These are phyloP conservation scores for Cutaneotrichosporon sp. DNA, from an alignment of 1,284 basidiomycete genomes.

Conservation along the genomic window DNA sequence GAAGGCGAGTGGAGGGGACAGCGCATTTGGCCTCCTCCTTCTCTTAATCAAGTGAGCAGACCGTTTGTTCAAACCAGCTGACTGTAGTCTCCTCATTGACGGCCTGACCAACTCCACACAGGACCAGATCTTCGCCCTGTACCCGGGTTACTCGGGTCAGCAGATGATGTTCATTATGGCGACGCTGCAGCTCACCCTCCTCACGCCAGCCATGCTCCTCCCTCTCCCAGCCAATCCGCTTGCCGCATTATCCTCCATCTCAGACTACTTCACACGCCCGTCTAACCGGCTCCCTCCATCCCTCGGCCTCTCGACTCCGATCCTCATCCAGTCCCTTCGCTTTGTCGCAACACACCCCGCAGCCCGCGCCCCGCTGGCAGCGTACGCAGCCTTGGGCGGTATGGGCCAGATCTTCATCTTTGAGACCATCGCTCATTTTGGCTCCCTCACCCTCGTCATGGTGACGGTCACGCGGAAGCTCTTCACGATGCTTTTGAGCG, in stretches of 20 bases:
- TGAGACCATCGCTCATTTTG: constrained; percentile 94
- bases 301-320: constrained; percentile 55
- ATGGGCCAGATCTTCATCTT: constrained; percentile 97
- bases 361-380: constrained; percentile 68
- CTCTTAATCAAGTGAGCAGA: constrained; percentile 41
- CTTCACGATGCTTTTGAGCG: constrained; percentile 95
- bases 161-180: constrained; percentile 98
- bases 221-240: constrained; percentile 32
- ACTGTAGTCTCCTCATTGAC: constrained; percentile 76
- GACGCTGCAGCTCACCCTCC: constrained; percentile 62
- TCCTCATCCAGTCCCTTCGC: constrained; percentile 63
- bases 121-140: constrained; percentile 79
- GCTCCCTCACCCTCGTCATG: constrained; percentile 85
- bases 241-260: constrained; percentile 54
- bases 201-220: constrained; percentile 60
- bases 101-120: constrained; percentile 97
- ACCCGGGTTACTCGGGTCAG: constrained; percentile 59
- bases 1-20: constrained; percentile 39
- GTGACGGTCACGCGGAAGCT: constrained; percentile 96
- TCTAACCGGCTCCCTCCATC: constrained; percentile 38
- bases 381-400: constrained; percentile 86
- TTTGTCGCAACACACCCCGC: constrained; percentile 78
- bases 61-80: background rate
- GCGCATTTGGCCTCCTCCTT: constrained; percentile 38
- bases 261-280: constrained; percentile 20